Conservation (phyloP, 192 early-diverging fungal species). For the Coemansia sp. region DNA sequence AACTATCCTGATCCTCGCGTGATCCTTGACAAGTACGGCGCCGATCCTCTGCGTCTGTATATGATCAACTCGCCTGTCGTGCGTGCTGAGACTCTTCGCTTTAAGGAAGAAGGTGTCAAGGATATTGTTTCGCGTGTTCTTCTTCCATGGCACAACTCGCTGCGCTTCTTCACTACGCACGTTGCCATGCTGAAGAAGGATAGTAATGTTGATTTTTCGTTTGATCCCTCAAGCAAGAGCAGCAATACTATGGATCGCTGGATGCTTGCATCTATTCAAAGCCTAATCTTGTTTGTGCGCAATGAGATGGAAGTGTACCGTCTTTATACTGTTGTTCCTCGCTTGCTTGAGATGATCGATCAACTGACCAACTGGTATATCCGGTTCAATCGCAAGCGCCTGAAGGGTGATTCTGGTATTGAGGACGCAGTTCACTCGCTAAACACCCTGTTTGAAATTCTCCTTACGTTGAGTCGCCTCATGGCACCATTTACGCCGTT, state of each 20-base stretch:
- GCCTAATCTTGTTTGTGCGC: constrained; percentile 88
- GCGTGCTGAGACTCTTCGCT: constrained; percentile 90
- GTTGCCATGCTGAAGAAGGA: constrained; percentile 88
- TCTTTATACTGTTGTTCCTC: constrained; percentile 96
- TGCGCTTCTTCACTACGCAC: constrained; percentile 94
- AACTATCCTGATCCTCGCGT: constrained; percentile 94
- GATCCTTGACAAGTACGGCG: constrained; percentile 87
- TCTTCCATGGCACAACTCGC: constrained; percentile 98
- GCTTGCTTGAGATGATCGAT: constrained; percentile 87
- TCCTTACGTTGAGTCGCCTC: constrained; percentile 83
- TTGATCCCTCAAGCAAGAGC: constrained; percentile 72
- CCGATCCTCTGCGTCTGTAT: constrained; percentile 92
- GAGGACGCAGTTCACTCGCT: constrained; percentile 85
- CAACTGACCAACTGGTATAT: constrained; percentile 99
- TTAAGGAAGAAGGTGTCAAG: constrained; percentile 98
- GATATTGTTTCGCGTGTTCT: constrained; percentile 91
- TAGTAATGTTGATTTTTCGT: constrained; percentile 68
- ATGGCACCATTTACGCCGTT: constrained; percentile 99
- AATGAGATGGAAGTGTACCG: constrained; percentile 95
- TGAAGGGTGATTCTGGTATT: constrained; percentile 93
- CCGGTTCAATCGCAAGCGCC: constrained; percentile 93
- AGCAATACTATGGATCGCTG: constrained; percentile 97
- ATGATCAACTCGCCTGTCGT: constrained; percentile 98
- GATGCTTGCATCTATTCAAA: constrained; percentile 94
- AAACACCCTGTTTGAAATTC: constrained; percentile 94